A percentile compares a stretch with the other conserved stretches of the same genome.
These are phyloP conservation scores for Intubia oerlemansii DNA, from an alignment of 2,329 filamentous ascomycete genomes.

Conservation along the genomic window DNA sequence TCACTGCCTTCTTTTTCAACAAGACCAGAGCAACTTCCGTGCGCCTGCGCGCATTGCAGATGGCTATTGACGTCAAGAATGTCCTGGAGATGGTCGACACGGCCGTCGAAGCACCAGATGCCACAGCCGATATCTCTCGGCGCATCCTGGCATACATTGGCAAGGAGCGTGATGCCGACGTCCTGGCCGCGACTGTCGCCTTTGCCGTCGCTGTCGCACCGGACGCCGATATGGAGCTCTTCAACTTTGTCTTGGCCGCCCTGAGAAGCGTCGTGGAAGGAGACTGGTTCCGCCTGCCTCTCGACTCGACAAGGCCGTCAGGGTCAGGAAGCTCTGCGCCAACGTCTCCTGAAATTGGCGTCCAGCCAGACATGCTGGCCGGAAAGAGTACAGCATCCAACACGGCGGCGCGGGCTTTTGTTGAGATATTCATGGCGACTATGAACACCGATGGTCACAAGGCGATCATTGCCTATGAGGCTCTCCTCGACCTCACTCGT, in stretches of 20 bases:
- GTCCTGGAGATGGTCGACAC: constrained; percentile 32
- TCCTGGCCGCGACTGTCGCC: constrained; percentile 42
- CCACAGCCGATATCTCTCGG: constrained; percentile 35
- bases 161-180: constrained; percentile 38
- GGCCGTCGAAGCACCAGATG: constrained; percentile 27
- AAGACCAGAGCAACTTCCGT: constrained; percentile 36
- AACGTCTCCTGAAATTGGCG: no score
- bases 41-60: constrained; percentile 38
- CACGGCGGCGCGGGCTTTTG: constrained; percentile 48
- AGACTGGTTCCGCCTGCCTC: constrained; percentile 13
- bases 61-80: constrained; percentile 36
- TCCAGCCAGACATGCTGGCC: no score
- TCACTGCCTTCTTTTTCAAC: constrained; percentile 43
- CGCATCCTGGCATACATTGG: constrained; percentile 38
- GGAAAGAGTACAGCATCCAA: no score
- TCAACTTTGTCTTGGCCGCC: constrained; percentile 33
- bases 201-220: constrained; percentile 44
- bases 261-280: constrained; percentile 27
- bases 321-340: no score
- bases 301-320: constrained; percentile 1
- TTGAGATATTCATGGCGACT: constrained; percentile 54
- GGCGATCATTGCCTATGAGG: constrained; percentile 37
- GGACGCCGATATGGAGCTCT: constrained; percentile 35
- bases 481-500: constrained; percentile 41
- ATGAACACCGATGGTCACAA: constrained; percentile 44